Base-by-base conservation (phyloP, 306 rosid species). In the Dalbergia cochinchinensis region DNA sequence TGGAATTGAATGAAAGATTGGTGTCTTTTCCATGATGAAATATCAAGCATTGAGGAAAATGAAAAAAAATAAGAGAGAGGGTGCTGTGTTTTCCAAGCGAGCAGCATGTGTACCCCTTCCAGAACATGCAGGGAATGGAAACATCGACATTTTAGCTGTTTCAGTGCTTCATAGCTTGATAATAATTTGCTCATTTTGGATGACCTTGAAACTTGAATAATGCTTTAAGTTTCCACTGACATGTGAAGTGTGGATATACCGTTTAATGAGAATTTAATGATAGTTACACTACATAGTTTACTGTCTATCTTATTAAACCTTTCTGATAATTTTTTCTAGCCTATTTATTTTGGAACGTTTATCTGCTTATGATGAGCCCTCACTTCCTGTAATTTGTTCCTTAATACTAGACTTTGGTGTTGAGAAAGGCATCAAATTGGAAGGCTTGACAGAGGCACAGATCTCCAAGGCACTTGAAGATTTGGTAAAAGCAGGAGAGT, bases 381-480 rank as follows among this genome's bases (percentile, higher is more conserved):
- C 42, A 76, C 65, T 57, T 61, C 51, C 14, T 13, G 64, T 73
- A 53, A 65, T 75, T 76, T 78, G 31, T 44, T 74, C 39, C 59
- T 60, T 53, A 34, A 65, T 82, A 61, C 71, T 83, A 96, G 99
- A 93, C 81, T 64, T 89, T 88, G 99, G 99, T 7, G 91, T 93
- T 59, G 97, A 93, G 83, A 93, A 87, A 84, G 92, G 91, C 73
- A 83, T 94, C 80, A 91, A 83, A 69, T 78, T 95, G 80, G 99
- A 93, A 80, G 99, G 98, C 55, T 81, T 93, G 83, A 73, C 90
- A 4, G 99, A 96, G 86, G 80, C 83, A 19, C 97, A 91, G 65
- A 95, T 95, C 85, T 84, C 65, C 5, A 95, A 95, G 94, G 89
- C 94, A 18, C 97, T 92, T 7, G 91, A 95, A 87, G 94, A 92